Evolutionary conservation across 352 stramenopile genomes (phyloP), one percentile per base, ranked within the genome.

Genomic region (Aphanomyces euteiches): DNA sequence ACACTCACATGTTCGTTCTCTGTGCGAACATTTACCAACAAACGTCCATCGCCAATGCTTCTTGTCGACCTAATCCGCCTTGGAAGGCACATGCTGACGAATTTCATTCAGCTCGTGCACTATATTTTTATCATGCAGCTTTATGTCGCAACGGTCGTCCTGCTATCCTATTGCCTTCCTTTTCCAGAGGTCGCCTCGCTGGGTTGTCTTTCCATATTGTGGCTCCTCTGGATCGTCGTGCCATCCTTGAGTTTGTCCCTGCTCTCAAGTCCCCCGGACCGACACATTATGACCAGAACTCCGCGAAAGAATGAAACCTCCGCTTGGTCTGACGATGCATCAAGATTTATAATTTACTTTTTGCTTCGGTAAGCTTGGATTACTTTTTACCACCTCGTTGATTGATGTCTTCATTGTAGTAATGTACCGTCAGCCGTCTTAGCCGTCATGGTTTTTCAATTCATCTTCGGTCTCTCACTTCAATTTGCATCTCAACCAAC

Each of bases 51-150:
- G 50, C 64, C 64, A 7, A 50, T 64, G 36, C 17, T 70, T 12
- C 48, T 95, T 57, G 85, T 95, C 43, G 87, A 93, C 60, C 80
- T 95, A 12, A 89, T 95, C 50, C 83, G 87, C 0, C 75, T 95
- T 7, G 87, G 87, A 5, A 81, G 87, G 5, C 82, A 79, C 15
- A 80, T 93, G 77, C 78, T 95, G n/a, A 90, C 84, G 15, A 95
- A 95, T 65, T 92, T 90, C 28, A 78, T 89, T 59, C 85, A 93
- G 74, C 83, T 93, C 77, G 80, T 90, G 64, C 76, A 82, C 13
- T 95, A 90, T 66, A 92, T 93, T 59, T 95, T 93, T 60, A 83
- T 95, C 7, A 93, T 86, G 48, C 85, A 93, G 73, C 73, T 93
- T 15, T 90, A 87, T 60, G 78, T 95, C 37, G 85, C 84, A 36